These are phyloP conservation scores for Plicaturopsis crispa DNA, from an alignment of 768 basidiomycete genomes.

Conservation along the genomic window DNA sequence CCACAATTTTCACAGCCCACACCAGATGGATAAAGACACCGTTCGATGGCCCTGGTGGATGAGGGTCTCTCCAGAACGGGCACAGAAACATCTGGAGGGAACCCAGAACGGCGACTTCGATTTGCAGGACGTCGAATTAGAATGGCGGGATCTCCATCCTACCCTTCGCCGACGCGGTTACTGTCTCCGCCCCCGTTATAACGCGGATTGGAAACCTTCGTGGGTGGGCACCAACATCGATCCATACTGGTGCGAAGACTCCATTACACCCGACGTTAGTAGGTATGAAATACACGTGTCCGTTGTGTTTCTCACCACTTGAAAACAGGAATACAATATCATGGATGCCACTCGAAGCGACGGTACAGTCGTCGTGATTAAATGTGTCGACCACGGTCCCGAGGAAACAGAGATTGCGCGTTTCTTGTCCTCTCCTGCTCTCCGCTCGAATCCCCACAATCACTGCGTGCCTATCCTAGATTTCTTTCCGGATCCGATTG, in stretches of 20 bases:
- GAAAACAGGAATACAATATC: too few relatives aligned
- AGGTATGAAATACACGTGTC: slow-evolving; percentile 1
- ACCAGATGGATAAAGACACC: too few relatives aligned
- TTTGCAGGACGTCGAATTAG: too few relatives aligned
- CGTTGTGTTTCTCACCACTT: not conserved
- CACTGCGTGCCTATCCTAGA: not conserved
- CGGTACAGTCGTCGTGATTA: too few relatives aligned
- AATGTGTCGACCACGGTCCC: not conserved
- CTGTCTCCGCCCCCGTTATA: slow-evolving; percentile 16
- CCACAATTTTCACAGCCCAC: too few relatives aligned
- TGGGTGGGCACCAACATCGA: slow-evolving; percentile 12
- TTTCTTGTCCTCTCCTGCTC: not conserved
- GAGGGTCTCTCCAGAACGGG: too few relatives aligned
- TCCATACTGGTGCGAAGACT: slow-evolving; percentile 5
- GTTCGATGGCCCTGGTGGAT: too few relatives aligned
- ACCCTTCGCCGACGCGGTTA: too few relatives aligned
- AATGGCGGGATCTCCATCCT: too few relatives aligned
- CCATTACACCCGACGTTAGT: not conserved
- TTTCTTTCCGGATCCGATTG: too few relatives aligned
- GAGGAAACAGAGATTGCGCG: not conserved
- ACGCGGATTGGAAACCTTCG: slow-evolving; percentile 20
- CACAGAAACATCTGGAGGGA: too few relatives aligned
- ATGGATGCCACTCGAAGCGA: not conserved
- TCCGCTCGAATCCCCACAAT: not conserved
- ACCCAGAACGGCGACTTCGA: too few relatives aligned